Evolutionary conservation across 768 basidiomycete genomes (phyloP).

Genomic region (Mycena filopes): DNA sequence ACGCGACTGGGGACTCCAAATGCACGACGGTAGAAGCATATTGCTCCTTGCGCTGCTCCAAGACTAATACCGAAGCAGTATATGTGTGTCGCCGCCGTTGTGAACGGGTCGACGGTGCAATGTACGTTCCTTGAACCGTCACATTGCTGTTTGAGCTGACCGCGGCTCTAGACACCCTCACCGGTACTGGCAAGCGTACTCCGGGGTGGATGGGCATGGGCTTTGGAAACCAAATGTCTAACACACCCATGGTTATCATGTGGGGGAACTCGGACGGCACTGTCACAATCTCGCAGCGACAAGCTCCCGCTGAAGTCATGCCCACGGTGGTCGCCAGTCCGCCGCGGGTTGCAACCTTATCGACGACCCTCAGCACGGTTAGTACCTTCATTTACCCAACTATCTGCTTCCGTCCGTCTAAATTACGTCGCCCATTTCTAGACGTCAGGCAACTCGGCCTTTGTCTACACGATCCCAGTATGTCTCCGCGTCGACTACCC

Average conservation of each 20-base stretch:
- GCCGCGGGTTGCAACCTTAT: constrained; percentile 58
- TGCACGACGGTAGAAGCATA: constrained; percentile 35
- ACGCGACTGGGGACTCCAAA: constrained; percentile 25
- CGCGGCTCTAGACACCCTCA: constrained; percentile 54
- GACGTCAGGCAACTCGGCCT: constrained; percentile 55
- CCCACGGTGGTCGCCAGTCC: constrained; percentile 67
- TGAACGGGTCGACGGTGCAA: constrained; percentile 56
- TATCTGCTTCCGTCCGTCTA: constrained; percentile 4
- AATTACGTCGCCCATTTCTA: constrained; percentile 36
- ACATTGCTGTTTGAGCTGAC: background rate
- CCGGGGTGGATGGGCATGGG: constrained; percentile 78
- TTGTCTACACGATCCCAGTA: constrained; percentile 64
- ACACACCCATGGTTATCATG: constrained; percentile 76
- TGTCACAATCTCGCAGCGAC: constrained; percentile 74
- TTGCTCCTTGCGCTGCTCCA: background rate
- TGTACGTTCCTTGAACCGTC: constrained; percentile 44
- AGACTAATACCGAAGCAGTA: constrained; percentile 39
- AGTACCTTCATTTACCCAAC: constrained; percentile 31
- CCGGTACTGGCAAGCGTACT: constrained; percentile 50
- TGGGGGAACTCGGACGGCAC: constrained; percentile 73
- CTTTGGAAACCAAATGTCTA: constrained; percentile 65
- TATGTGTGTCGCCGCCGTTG: constrained; percentile 60
- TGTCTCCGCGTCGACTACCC: constrained; percentile 32
- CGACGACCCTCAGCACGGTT: constrained; percentile 50
- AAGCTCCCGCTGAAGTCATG: constrained; percentile 61